phyloP scores from a whole-genome alignment of 1,139 yeast genomes.

The Blastobotrys elegans region DNA sequence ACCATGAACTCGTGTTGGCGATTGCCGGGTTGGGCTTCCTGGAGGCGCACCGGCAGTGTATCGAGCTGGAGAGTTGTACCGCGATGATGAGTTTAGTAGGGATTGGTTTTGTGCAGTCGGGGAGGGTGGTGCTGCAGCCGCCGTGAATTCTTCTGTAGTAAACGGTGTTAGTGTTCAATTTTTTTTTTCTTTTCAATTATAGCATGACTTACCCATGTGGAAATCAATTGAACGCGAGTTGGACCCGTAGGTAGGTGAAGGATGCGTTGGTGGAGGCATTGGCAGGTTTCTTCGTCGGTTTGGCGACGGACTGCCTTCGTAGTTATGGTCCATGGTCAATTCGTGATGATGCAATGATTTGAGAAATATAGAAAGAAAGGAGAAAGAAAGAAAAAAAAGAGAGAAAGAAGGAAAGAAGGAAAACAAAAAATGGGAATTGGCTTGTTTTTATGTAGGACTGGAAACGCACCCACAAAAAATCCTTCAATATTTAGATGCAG shows the following conservation, averaged over 20 bases:
- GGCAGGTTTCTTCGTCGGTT: constrained; percentile 14
- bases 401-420: neutral
- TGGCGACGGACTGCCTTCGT: constrained; percentile 8
- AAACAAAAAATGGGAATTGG: neutral
- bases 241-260: constrained; percentile 8
- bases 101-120: constrained; percentile 9
- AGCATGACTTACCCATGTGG: constrained; percentile 11
- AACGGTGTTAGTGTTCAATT: neutral
- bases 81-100: constrained; percentile 18
- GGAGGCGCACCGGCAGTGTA: neutral
- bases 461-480: no score
- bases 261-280: constrained; percentile 15
- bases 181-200: neutral
- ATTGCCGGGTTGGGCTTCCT: constrained; percentile 10
- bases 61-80: constrained; percentile 17
- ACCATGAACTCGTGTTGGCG: constrained; percentile 19
- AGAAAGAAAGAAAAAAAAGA: neutral
- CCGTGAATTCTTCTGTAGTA: constrained; percentile 4
- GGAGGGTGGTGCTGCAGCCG: neutral
- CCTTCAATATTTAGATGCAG: no score
- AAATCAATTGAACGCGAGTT: constrained; percentile 8
- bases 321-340: neutral
- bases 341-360: neutral
- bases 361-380: neutral
- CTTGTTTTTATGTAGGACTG: no score